Percentiles rank a stretch among this genome's conserved stretches.
Evolutionary conservation across 371 early-diverging fungal species (phyloP).

Genomic region (Phascolomyces articulosus): DNA sequence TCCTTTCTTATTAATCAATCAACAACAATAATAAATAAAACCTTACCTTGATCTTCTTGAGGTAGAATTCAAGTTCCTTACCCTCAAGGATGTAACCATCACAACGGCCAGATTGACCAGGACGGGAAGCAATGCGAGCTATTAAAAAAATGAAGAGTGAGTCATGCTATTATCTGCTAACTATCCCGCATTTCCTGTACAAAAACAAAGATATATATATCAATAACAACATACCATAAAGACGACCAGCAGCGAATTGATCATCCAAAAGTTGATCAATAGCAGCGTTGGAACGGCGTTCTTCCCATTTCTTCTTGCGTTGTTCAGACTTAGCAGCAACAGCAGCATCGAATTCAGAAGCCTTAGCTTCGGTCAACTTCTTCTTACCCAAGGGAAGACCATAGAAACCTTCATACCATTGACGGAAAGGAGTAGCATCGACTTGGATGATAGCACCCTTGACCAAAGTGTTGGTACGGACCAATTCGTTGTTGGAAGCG

Average conservation of each 20-base stretch:
- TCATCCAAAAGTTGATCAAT: constrained; percentile 91
- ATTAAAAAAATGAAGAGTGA: background rate
- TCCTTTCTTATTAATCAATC: too few relatives aligned
- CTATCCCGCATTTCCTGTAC: too few relatives aligned
- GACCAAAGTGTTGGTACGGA: constrained; percentile 99
- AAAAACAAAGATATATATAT: too few relatives aligned
- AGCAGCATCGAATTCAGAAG: constrained; percentile 58
- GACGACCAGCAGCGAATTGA: constrained; percentile 96
- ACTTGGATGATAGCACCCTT: constrained; percentile 99
- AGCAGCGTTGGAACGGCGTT: constrained; percentile 81
- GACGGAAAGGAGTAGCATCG: constrained; percentile 98
- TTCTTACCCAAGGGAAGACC: constrained; percentile 89
- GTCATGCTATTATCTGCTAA: background rate
- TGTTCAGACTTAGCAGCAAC: constrained; percentile 89
- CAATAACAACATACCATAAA: constrained; percentile 74
- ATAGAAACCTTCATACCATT: constrained; percentile 98
- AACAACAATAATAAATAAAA: background rate
- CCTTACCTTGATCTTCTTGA: constrained; percentile 84
- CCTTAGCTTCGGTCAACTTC: constrained; percentile 68
- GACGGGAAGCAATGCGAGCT: constrained; percentile 96
- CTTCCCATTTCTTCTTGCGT: constrained; percentile 87
- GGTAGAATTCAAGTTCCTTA: constrained; percentile 97
- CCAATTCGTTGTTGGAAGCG: constrained; percentile 99
- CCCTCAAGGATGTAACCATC: constrained; percentile 99
- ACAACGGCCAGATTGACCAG: constrained; percentile 98